Evolutionary conservation across 352 stramenopile genomes (phyloP), one percentile per base, ranked within the genome.

Genomic region (Globisporangium polare): DNA sequence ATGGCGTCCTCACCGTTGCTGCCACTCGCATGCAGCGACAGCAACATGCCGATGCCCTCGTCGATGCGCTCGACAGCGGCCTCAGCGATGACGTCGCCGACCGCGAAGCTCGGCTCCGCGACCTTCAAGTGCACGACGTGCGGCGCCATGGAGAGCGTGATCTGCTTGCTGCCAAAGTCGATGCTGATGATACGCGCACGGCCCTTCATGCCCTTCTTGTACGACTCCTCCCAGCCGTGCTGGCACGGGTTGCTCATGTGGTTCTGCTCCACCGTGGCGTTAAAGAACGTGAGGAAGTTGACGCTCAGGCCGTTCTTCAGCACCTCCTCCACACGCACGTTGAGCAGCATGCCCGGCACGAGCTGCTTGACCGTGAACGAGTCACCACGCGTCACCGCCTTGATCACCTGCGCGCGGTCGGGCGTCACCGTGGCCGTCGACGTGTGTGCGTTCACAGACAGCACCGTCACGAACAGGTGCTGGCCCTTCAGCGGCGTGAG

Each of bases 271-370:
- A 97, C 87, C 2, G 83, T 93, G 24, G 83, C 89, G 35, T 72
- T 77, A 67, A 97, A 97, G 58, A 94, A 95, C 13, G 80, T 92
- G 46, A 97, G 81, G 56, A 96, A 97, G 64, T 90, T 94, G 60
- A 97, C 88, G 33, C 73, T 77, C 22, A 97, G 74, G 1, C 89
- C 88, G 62, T 95, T 96, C 56, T 77, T 68, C 54, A 96, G 72
- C 37, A 95, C 84, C 17, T 95, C 84, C 59, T 98, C 94, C 9
- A 99, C 87, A 45, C 86, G 88, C 22, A 96, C 86, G 67, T 97
- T 93, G 4, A 97, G 77, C 61, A 99, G 69, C 90, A 97, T 97
- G 13, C 95, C 95, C 5, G 95, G 94, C 49, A 89, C 67, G 18
- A 99, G 73, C 33, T 95, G 90, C 51, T 89, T 83, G 22, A 98